A percentile compares a stretch with the other conserved stretches of the same genome.
Evolutionary conservation across 768 basidiomycete genomes (phyloP).

Genomic region (Amanita inopinata): DNA sequence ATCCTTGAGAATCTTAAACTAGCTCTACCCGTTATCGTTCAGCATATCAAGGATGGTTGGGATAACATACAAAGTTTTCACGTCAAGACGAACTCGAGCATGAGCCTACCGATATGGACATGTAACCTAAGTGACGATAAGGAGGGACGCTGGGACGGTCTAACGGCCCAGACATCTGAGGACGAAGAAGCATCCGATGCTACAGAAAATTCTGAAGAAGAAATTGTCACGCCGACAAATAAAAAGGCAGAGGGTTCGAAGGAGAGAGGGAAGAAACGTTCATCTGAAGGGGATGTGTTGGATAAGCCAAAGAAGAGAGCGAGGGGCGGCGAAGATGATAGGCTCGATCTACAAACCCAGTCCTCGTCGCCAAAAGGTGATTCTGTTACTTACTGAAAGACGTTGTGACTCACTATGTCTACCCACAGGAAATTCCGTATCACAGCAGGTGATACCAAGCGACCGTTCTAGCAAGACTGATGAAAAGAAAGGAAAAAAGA

Average conservation of each 20-base stretch:
- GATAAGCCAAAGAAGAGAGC: conserved; percentile 38
- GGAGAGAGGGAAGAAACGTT: conserved; percentile 25
- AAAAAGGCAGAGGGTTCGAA: conserved; percentile 13
- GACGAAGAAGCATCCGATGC: conserved; percentile 16
- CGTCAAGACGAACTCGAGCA: conserved; percentile 81
- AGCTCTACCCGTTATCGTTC: conserved; percentile 67
- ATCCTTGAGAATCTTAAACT: conserved; percentile 68
- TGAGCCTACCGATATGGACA: conserved; percentile 86
- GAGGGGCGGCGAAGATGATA: conserved; percentile 14
- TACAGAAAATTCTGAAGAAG: conserved; percentile 14
- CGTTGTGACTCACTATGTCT: no score
- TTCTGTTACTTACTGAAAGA: no score
- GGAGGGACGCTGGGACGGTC: conserved; percentile 52
- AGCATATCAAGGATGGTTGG: conserved; percentile 74
- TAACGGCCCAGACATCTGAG: conserved; percentile 22
- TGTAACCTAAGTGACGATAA: conserved; percentile 56
- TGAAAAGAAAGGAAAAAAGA: neutral
- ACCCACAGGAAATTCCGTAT: no score
- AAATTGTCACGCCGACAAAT: neutral
- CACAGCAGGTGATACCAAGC: no score
- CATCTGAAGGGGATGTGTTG: conserved; percentile 25
- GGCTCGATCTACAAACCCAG: neutral
- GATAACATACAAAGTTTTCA: conserved; percentile 83
- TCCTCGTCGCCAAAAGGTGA: neutral
- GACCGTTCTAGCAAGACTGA: neutral